Evolutionary conservation across 1,139 yeast species (phyloP).

Genomic region (Debaryomycetaceae sp.): DNA sequence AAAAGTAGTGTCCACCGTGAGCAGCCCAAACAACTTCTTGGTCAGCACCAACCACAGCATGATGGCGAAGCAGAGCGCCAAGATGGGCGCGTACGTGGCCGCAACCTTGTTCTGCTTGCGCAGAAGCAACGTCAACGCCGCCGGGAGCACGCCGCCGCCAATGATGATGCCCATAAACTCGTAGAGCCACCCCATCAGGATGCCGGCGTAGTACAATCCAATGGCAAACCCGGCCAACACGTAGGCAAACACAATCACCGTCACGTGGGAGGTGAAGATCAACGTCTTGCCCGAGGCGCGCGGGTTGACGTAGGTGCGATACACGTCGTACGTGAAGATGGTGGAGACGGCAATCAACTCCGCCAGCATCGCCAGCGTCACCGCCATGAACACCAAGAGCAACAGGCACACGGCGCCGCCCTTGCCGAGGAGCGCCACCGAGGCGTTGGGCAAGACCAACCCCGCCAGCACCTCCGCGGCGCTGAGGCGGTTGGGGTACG

Average conservation of each 20-base stretch:
- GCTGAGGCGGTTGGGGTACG: constrained; percentile 64
- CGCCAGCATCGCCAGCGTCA: constrained; percentile 78
- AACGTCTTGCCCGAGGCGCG: constrained; percentile 68
- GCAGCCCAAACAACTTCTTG: constrained; percentile 45
- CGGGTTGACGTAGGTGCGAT: constrained; percentile 76
- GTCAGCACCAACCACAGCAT: constrained; percentile 66
- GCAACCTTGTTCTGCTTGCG: constrained; percentile 59
- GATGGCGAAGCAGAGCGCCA: constrained; percentile 59
- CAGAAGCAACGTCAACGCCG: constrained; percentile 68
- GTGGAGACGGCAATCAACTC: constrained; percentile 86
- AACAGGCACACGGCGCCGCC: constrained; percentile 84
- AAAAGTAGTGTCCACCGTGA: constrained; percentile 64
- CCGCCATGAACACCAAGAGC: constrained; percentile 77
- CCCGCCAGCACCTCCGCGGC: constrained; percentile 74
- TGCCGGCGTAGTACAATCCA: constrained; percentile 77
- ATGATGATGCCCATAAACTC: constrained; percentile 86
- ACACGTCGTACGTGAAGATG: constrained; percentile 78
- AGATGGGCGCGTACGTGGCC: constrained; percentile 55
- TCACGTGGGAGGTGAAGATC: constrained; percentile 60
- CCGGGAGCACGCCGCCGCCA: constrained; percentile 80
- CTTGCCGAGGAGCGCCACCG: constrained; percentile 76
- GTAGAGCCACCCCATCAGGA: constrained; percentile 81
- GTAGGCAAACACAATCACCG: constrained; percentile 63
- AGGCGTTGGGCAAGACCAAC: constrained; percentile 80
- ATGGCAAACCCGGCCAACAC: constrained; percentile 78